Conservation (phyloP, 2,329 filamentous ascomycete species). For the Penicillium sp. region DNA sequence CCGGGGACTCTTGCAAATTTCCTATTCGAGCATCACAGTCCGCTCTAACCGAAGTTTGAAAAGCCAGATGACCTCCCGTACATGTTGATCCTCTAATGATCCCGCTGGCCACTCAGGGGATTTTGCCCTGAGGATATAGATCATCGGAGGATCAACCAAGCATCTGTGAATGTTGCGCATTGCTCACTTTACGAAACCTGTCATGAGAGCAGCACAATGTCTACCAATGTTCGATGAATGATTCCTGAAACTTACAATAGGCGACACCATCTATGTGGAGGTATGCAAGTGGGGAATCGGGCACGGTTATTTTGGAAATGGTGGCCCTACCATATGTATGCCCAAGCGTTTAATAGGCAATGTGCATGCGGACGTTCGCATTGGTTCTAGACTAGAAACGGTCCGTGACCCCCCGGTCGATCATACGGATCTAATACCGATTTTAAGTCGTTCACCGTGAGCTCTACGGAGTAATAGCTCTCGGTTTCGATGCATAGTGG, state of each 20-base stretch:
- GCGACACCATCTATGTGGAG: neutral
- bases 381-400: neutral
- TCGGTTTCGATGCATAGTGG: neutral
- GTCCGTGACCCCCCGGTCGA: slow-evolving; percentile 3
- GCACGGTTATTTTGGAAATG: neutral
- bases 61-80: too few species aligned
- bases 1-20: neutral
- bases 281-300: neutral
- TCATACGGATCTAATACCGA: slow-evolving; percentile 1
- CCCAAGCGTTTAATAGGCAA: neutral
- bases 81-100: neutral
- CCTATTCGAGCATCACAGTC: neutral
- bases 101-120: neutral
- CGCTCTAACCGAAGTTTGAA: neutral
- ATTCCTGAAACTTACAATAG: neutral
- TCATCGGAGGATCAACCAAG: neutral
- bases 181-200: neutral
- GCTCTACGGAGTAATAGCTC: neutral
- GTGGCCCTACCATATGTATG: neutral
- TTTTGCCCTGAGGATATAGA: neutral
- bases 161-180: neutral
- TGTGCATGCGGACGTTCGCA: neutral
- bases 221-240: neutral
- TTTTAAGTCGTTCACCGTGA: neutral
- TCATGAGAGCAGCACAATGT: neutral